Evolutionary conservation across 2,329 filamentous ascomycete species (phyloP), one percentile per base, ranked within the genome.

Genomic region (Fusarium tuaranense): DNA sequence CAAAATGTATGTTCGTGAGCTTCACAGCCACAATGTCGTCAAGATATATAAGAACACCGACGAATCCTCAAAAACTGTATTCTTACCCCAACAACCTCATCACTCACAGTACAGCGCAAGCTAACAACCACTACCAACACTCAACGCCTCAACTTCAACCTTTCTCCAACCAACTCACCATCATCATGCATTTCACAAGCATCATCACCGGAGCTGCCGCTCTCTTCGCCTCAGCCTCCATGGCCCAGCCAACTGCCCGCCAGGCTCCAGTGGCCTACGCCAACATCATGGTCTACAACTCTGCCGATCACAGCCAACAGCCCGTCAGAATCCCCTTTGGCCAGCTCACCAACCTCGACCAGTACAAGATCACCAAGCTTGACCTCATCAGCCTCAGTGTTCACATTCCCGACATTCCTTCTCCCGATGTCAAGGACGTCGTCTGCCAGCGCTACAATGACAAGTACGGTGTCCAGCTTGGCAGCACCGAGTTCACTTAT

Each of bases 381-480:
- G 57, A 53, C 5, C 61, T 74, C 18, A 32, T 51, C 7, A 46
- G 69, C 4, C 61, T 74, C 30, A 69, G 62, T 25, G 61, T 74
- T 7, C 14, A 74, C 0, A 34, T 74, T 2, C 71, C 72, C 0
- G 46, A 41, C 0, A 64, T 74, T 2, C 25, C 69, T 1, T 55
- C 71, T 2, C 72, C 71, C 1, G 22, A 61, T 14, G 14, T 69
- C 7, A 8, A 63, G 27, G 68, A 74, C 4, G 53, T 74, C 13
- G 46, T 72, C 2, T 74, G 72, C 18, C 72, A 74, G 53, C n/a
- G 68, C 12, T 74, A 74, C n/a, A 36, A 57, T 0, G 72, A 74
- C 66, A 69, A 20, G 48, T 72, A 72, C n/a, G 72, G 71, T 9
- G 48, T 74, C 3, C 72, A 72, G 38, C 61, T 72, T 16, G 72